Evolutionary conservation across 768 basidiomycete species (phyloP).

Genomic region (Suillus cothurnatus): DNA sequence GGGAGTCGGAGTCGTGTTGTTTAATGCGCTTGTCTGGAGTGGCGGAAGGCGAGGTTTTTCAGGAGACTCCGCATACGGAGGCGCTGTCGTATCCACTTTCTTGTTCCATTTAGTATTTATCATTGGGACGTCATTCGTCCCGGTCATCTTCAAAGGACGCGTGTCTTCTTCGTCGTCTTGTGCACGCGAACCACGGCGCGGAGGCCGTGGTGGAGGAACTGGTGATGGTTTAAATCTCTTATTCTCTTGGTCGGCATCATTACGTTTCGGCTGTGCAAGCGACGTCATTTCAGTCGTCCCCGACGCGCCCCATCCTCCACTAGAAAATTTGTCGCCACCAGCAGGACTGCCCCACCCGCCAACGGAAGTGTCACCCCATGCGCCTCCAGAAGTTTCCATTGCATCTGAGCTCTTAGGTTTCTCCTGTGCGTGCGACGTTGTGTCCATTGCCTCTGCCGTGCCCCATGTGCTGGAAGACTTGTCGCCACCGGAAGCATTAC

Average conservation of each 20-base stretch:
- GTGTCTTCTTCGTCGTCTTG: slow-evolving; percentile 14
- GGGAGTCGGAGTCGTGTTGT: not conserved
- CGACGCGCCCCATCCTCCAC: not conserved
- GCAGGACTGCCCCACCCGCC: not conserved
- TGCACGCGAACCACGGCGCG: slow-evolving; percentile 14
- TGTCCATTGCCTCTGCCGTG: not conserved
- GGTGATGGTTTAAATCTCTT: slow-evolving; percentile 11
- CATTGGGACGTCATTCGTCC: slow-evolving; percentile 28
- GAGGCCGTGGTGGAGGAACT: slow-evolving; percentile 28
- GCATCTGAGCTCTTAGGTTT: not conserved
- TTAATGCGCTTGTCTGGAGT: not conserved
- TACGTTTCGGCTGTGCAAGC: not conserved
- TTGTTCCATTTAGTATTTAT: slow-evolving; percentile 18
- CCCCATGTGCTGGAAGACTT: not conserved
- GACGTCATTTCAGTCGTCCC: not conserved
- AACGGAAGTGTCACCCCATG: not conserved
- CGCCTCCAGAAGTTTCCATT: not conserved
- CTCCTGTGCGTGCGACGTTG: not conserved
- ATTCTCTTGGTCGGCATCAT: slow-evolving; percentile 9
- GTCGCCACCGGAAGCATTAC: not conserved
- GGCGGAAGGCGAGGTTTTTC: not conserved
- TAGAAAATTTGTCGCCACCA: not conserved
- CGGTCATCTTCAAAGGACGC: slow-evolving; percentile 16
- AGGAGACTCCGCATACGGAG: not conserved
- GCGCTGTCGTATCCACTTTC: not conserved